Base-by-base conservation (phyloP, 768 basidiomycete genomes). In the Xerocomellus intermedius region DNA sequence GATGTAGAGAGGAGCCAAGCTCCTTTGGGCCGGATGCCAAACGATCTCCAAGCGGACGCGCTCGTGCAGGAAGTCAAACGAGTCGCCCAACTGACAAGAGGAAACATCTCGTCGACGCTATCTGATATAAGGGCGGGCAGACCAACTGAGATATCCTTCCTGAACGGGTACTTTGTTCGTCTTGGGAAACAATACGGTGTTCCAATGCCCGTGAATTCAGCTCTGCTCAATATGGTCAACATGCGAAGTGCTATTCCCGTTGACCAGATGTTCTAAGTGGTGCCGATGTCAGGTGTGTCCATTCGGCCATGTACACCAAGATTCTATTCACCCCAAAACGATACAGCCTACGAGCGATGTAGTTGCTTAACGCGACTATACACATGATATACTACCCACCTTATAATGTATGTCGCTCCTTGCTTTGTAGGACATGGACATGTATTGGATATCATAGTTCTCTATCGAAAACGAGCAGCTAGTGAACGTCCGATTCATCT, bases 71-170 rank as follows among this genome's bases (percentile, higher is more conserved):
- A 91, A 65, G 84, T 86, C 32, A 46, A 79, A 48, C 78, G 79
- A 21, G 80, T 93, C 42, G 81, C 84, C 14, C 57, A 75, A 8
- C 50, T 73, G 22, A 95, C 92, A 4, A 74, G 72, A 38, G 72
- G 73, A 13, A 93, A 94, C 66, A 79, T 85, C 48, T 93, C 92
- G 7, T 91, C 87, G 16, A 97, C 93, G 83, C 75, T 93, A 17
- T 67, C 76, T 16, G 93, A 96, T 65, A 69, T 95, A 30, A 79
- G 78, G 58, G 70, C 72, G 32, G 85, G 86, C 41, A 73, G 75
- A 48, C 57, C 65, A 6, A 94, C 93, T 0, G 94, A 98, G 73
- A 80, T 98, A 24, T 82, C 87, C 16, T 90, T 75, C 63, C 76
- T 97, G 62, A 94, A 91, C 56, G 95, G 95, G 6, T 91, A 94